A percentile compares a stretch with the other conserved stretches of the same genome.
Conservation (phyloP, 139 green algal genomes). For the Zygnema cylindricum region DNA sequence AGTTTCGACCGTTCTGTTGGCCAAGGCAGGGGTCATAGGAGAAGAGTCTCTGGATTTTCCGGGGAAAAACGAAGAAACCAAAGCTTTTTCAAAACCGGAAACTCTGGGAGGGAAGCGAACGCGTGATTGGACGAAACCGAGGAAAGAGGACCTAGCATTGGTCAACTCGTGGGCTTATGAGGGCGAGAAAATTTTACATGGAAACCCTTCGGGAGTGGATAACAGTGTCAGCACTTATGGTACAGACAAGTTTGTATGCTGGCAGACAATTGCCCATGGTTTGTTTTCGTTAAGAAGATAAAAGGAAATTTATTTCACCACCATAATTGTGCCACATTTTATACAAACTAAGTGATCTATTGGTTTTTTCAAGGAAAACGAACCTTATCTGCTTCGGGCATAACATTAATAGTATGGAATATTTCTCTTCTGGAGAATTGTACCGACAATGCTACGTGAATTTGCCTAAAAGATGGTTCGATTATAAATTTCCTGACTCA, state of each 20-base stretch:
- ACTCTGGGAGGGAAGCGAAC: neutral
- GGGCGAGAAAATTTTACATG: constrained; percentile 52
- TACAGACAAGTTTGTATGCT: neutral
- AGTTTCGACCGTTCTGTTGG: constrained; percentile 36
- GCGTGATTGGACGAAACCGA: neutral
- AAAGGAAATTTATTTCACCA: too few relatives aligned
- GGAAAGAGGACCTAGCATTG: constrained; percentile 13
- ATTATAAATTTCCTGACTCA: too few relatives aligned
- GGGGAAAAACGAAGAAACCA: constrained; percentile 10
- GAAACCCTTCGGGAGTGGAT: constrained; percentile 55
- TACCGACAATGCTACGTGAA: too few relatives aligned
- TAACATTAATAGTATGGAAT: too few relatives aligned
- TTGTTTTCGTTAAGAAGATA: too few relatives aligned
- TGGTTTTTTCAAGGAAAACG: too few relatives aligned
- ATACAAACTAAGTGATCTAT: too few relatives aligned
- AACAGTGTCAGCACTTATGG: constrained; percentile 59
- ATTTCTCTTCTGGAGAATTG: too few relatives aligned
- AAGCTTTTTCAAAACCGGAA: neutral
- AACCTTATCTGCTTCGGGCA: too few relatives aligned
- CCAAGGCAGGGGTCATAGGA: neutral
- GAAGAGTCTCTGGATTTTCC: neutral
- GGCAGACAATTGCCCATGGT: too few relatives aligned
- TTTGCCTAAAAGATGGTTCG: too few relatives aligned
- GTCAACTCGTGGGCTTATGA: constrained; percentile 58
- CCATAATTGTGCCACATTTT: too few relatives aligned